Evolutionary conservation across 305 asterid species (phyloP), one percentile per base, ranked within the genome.

Genomic region (Vinca major): DNA sequence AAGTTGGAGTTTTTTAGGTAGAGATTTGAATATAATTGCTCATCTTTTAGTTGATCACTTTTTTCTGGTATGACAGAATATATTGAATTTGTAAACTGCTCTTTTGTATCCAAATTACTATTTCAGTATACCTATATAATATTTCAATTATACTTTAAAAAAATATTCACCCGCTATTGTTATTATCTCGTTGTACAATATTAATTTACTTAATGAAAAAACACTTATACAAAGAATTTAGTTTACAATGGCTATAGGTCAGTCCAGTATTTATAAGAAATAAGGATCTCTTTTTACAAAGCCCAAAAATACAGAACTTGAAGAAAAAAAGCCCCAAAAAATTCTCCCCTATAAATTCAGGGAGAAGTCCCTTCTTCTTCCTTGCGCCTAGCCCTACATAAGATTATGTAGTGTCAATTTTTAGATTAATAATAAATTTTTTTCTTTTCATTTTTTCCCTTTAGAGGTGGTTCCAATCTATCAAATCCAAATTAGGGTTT

Each of bases 381-480:
- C 66, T 73, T 88, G 86, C 91, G 85, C 89, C 85, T 76, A 79
- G 89, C 95, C 95, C 91, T 86, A 80, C 79, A 80, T 72, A 79
- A 76, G 82, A 0, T 73, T 77, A 73, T 73, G 69, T 72, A 71
- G 76, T 76, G 62, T 77, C 67, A 65, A 74, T 69, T 65, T 26
- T 67, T 62, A 55, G 69, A 58, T 10, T 60, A 55, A n/a, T n/a
- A n/a, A n/a, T n/a, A n/a, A n/a, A 71, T 65, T 78, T 33, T 75
- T 67, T 68, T 69, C 51, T 19, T 63, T 68, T 68, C 55, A 58
- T 41, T 60, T 43, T 21, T 40, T 64, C 16, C 48, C 3, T 37
- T 54, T 19, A 41, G 86, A 72, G 88, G 85, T 83, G 88, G n/a
- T n/a, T n/a, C n/a, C 78, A 87, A 82, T 86, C 89, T 76, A 81